Base-by-base conservation (phyloP, 2,329 filamentous ascomycete species). In the Aspergillus terreus region DNA sequence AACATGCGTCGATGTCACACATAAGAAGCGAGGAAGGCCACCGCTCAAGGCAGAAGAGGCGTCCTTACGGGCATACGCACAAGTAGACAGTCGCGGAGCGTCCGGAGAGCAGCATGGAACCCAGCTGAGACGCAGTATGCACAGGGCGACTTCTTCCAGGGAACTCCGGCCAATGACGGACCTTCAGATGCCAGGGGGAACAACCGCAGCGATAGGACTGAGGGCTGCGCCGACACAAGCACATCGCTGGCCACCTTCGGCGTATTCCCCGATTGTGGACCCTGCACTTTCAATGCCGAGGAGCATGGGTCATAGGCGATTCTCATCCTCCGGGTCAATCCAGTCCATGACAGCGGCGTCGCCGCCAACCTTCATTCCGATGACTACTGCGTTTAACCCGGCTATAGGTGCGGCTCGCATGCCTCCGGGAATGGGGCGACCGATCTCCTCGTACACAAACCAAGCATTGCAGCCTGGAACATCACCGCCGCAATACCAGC, bases 1-100 rank as follows among this genome's bases (percentile, higher is more conserved):
- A 19, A 69, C 71, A 10, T 76, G 73, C 50, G 64, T 72, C 25
- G 74, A 77, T 57, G 74, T 76, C 23, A 74, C 72, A 43, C 74
- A 76, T 56, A 77, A 76, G 58, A 77, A 76, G 58, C 64, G 74
- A 60, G 73, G 73, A 36, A 63, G 73, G 44, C 73, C 73, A 36
- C 72, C 72, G 43, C 55, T 75, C 32, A 73, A 73, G 52, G 71
- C 72, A 38, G 72, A 75, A 43, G 72, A 75, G 45, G 63, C 68
- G 7, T 65, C 69, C 10, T 55, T 70, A 14, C 60, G 67, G 47
- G 57, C 65, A 21, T 69, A 66, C 49, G 54, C 65, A 14, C 63
- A 66, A 40, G 43, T 65, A 23, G 68, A 69, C 4, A 63, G 61
- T 25, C 50, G 60, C 27, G 47, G 56, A 9, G 46, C 59, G n/a